Evolutionary conservation across 164 flowering plant species (phyloP).

Genomic region (Tinospora cordifolia): DNA sequence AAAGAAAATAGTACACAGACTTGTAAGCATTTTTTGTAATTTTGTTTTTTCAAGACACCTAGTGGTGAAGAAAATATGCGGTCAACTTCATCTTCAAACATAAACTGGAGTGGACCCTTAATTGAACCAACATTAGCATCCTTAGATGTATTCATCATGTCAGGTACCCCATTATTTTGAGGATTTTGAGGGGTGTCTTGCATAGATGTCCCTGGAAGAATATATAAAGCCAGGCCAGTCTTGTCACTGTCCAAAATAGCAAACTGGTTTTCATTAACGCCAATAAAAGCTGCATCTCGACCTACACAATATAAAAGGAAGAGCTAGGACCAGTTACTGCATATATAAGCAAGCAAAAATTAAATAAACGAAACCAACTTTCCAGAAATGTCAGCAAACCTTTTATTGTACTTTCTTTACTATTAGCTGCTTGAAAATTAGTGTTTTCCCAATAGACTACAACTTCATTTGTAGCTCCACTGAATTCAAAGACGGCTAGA

Average conservation of each 20-base stretch:
- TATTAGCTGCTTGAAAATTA: conserved; percentile 48
- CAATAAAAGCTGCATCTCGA: conserved; percentile 90
- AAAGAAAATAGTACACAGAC: neutral
- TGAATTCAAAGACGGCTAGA: conserved; percentile 77
- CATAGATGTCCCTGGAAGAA: conserved; percentile 53
- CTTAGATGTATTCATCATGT: conserved; percentile 34
- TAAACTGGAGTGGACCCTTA: conserved; percentile 62
- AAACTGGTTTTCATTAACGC: conserved; percentile 79
- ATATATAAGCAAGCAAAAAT: neutral
- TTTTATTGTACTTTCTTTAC: conserved; percentile 70
- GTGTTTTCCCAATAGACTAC: conserved; percentile 84
- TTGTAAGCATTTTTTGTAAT: neutral
- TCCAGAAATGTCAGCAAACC: conserved; percentile 34
- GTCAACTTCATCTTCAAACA: conserved; percentile 89
- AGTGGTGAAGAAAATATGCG: conserved; percentile 89
- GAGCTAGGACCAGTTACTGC: neutral
- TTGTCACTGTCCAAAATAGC: conserved; percentile 87
- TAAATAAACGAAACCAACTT: conserved; percentile 2
- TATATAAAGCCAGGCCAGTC: conserved; percentile 63
- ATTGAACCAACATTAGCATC: conserved; percentile 45
- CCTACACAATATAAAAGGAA: conserved; percentile 35
- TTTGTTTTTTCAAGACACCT: conserved; percentile 36
- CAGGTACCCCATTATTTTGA: conserved; percentile 37
- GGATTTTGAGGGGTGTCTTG: conserved; percentile 40
- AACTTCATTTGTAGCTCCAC: conserved; percentile 70